phyloP scores from a whole-genome alignment of 2,329 filamentous ascomycete species.

The Penicillium sclerotigenum region DNA sequence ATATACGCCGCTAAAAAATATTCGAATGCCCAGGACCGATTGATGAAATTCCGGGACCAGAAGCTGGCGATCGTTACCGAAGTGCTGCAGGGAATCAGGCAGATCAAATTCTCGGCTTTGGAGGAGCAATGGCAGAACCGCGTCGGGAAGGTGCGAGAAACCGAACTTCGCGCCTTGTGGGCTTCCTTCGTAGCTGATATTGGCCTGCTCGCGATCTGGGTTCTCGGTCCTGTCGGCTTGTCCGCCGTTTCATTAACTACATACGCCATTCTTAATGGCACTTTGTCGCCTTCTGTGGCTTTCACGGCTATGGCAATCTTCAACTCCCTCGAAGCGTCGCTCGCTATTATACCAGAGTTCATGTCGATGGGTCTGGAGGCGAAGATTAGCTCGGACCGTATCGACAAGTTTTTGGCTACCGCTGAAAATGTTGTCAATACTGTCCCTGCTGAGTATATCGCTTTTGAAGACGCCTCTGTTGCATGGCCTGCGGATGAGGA shows the following conservation, averaged over 20 bases:
- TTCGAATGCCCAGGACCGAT: constrained; percentile 59
- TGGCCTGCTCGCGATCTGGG: constrained; percentile 64
- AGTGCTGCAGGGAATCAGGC: constrained; percentile 72
- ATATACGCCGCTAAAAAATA: constrained; percentile 64
- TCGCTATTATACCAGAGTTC: constrained; percentile 70
- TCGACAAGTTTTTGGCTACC: constrained; percentile 70
- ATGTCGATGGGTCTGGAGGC: constrained; percentile 69
- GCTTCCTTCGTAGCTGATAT: constrained; percentile 63
- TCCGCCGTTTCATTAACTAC: constrained; percentile 67
- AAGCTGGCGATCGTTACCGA: constrained; percentile 76
- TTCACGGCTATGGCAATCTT: constrained; percentile 75
- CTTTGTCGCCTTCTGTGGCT: constrained; percentile 67
- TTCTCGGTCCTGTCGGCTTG: constrained; percentile 69
- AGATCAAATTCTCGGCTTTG: constrained; percentile 79
- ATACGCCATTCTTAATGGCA: constrained; percentile 63
- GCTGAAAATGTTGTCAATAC: constrained; percentile 62
- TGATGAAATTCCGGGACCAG: constrained; percentile 73
- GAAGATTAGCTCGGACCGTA: constrained; percentile 67
- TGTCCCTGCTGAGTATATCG: constrained; percentile 56
- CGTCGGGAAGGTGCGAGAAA: constrained; percentile 62
- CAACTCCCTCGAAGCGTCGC: constrained; percentile 66
- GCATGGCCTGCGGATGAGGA: constrained; percentile 67
- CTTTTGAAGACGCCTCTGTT: constrained; percentile 65
- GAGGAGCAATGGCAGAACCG: constrained; percentile 72
- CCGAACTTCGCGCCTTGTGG: constrained; percentile 66